These are phyloP conservation scores for Phytophthora cryptogea DNA, from an alignment of 352 stramenopile species.

Conservation along the genomic window DNA sequence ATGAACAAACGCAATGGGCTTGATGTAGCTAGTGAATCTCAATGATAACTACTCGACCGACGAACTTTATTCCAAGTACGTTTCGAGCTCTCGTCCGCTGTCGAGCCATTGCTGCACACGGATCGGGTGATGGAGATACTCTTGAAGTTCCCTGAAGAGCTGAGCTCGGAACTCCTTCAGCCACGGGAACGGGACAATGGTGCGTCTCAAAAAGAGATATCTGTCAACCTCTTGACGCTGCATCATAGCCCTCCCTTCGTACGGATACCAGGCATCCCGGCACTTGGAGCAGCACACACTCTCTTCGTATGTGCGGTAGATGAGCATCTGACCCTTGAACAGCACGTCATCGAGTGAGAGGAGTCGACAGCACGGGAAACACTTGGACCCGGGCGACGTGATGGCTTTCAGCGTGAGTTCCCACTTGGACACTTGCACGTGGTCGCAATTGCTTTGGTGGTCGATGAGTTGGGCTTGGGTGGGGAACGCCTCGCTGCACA, in stretches of 20 bases:
- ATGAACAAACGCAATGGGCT: neutral
- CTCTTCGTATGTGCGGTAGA: constrained; percentile 32
- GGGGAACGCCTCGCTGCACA: constrained; percentile 18
- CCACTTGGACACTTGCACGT: constrained; percentile 26
- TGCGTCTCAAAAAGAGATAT: constrained; percentile 30
- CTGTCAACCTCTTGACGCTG: constrained; percentile 21
- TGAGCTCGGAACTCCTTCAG: constrained; percentile 25
- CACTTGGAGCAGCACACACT: constrained; percentile 25
- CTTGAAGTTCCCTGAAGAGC: constrained; percentile 27
- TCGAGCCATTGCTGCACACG: constrained; percentile 26
- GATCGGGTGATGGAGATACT: constrained; percentile 26
- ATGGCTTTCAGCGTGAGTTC: constrained; percentile 19
- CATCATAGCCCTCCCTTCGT: constrained; percentile 29
- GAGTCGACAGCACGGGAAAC: constrained; percentile 28
- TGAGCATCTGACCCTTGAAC: constrained; percentile 28
- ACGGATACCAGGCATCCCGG: constrained; percentile 28
- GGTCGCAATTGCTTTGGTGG: constrained; percentile 20
- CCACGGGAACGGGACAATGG: constrained; percentile 23
- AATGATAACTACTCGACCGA: too few species aligned
- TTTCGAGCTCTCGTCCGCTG: constrained; percentile 25
- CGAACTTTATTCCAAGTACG: constrained; percentile 21
- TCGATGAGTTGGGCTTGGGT: constrained; percentile 4
- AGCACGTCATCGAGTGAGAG: constrained; percentile 28
- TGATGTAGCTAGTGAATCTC: too few species aligned
- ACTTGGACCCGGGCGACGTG: constrained; percentile 28